These are phyloP conservation scores for Torulaspora delbrueckii DNA, from an alignment of 805 yeast species.

Conservation along the genomic window DNA sequence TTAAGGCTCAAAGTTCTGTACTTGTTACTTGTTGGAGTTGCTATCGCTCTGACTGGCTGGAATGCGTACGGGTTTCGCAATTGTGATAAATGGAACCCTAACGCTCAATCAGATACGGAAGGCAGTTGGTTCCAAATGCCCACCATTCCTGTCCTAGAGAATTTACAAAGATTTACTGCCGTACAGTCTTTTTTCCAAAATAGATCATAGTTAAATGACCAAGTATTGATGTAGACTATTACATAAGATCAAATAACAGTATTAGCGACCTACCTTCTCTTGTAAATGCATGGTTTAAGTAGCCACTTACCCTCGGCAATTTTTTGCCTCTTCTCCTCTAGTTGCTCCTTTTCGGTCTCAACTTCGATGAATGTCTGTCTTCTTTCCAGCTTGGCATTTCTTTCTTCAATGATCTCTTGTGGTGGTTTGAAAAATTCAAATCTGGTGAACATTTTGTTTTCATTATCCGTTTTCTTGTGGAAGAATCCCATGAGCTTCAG, in stretches of 20 bases:
- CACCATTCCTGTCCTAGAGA: constrained; percentile 26
- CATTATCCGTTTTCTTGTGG: constrained; percentile 80
- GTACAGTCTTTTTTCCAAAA: constrained; percentile 30
- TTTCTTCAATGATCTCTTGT: constrained; percentile 57
- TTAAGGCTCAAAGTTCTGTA: constrained; percentile 70
- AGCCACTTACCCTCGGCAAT: constrained; percentile 81
- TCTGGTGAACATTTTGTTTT: constrained; percentile 88
- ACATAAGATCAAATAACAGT: neutral
- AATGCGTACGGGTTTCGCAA: constrained; percentile 87
- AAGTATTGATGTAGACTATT: constrained; percentile 2
- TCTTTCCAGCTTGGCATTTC: constrained; percentile 56
- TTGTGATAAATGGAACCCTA: constrained; percentile 79
- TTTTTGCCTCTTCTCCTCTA: constrained; percentile 49
- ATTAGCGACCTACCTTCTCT: constrained; percentile 52
- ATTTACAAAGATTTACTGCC: constrained; percentile 23
- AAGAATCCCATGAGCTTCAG: constrained; percentile 77
- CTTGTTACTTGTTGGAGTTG: constrained; percentile 58
- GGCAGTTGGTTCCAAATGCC: constrained; percentile 32
- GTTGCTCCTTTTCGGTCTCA: constrained; percentile 56
- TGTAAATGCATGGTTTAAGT: constrained; percentile 93
- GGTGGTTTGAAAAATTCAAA: constrained; percentile 92
- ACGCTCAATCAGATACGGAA: constrained; percentile 9
- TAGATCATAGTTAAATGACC: constrained; percentile 7
- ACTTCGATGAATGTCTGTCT: constrained; percentile 65
- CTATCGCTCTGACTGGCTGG: constrained; percentile 66